Evolutionary conservation across 208 protist species (phyloP), one percentile per base, ranked within the genome.

Genomic region (Leishmania amazonensis): DNA sequence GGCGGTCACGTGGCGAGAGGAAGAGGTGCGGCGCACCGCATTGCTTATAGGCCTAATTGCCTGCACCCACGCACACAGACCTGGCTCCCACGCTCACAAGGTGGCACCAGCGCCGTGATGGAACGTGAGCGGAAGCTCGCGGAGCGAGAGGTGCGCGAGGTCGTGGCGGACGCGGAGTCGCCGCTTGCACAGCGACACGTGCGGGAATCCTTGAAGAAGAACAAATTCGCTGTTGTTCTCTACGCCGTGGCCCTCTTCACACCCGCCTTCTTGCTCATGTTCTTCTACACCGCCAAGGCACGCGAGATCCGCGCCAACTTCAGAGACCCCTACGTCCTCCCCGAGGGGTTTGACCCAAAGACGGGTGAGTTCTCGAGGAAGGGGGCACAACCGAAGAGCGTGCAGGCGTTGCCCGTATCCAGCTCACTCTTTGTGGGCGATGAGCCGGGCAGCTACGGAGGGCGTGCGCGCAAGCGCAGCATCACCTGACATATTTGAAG

Each of bases 201-300:
- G 24, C 88, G 93, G 7, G 89, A 92, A 64, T 84, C 81, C 13
- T 75, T 96, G 49, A 90, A 87, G 73, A 91, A 91, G 78, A 96
- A 96, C 84, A 94, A 93, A 51, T 80, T 96, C 31, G 83, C 91
- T 1, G 83, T 88, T 49, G 68, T 90, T 1, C 75, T 95, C 7
- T 94, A 88, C 83, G 78, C 87, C 0, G 19, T 92, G 0, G 86
- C 87, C 13, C 74, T 96, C 73, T 45, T 89, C 31, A 80, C 88
- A 0, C 93, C 93, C 1, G 83, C 87, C 2, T 79, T 82, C 62
- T 86, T 92, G 62, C 87, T 96, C 54, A 31, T 89, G 60, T 91
- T 87, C 35, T 96, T 95, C 79, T 95, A 95, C 85, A 88, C 80
- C 6, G 84, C 89, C 15, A 96, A 96, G 80, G 85, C 90, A 40